Conservation (phyloP, 2,329 filamentous ascomycete species). For the Penicillium sp. region DNA sequence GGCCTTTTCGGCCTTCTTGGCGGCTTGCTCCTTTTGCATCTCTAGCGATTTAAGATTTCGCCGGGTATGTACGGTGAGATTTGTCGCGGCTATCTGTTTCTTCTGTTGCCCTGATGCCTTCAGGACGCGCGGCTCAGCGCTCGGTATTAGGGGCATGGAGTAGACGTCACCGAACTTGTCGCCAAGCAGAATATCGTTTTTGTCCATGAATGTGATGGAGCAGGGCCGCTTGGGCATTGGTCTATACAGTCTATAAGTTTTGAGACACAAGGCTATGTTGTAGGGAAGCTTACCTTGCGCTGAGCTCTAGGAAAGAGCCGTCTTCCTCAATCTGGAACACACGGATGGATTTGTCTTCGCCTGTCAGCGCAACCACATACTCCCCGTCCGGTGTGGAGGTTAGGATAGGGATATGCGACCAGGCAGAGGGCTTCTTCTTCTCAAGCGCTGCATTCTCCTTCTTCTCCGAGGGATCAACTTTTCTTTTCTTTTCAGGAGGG, state of each 20-base stretch:
- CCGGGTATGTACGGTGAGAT: conserved; percentile 65
- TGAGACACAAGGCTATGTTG: no score
- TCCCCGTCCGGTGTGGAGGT: conserved; percentile 66
- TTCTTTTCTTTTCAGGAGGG: conserved; percentile 52
- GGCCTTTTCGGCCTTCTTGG: conserved; percentile 51
- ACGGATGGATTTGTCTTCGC: conserved; percentile 89
- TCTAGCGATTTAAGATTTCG: conserved; percentile 63
- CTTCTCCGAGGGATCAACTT: conserved; percentile 39
- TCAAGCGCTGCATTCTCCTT: conserved; percentile 22
- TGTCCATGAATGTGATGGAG: conserved; percentile 71
- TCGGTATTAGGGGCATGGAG: conserved; percentile 72
- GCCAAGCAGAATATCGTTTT: conserved; percentile 76
- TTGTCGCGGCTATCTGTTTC: conserved; percentile 59
- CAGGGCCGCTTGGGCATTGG: conserved; percentile 89
- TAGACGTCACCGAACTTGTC: conserved; percentile 99
- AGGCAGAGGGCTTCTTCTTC: conserved; percentile 33
- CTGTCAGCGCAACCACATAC: conserved; percentile 77
- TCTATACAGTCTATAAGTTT: conserved; percentile 50
- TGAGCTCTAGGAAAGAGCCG: conserved; percentile 69
- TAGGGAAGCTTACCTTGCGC: conserved; percentile 65
- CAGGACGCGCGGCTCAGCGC: conserved; percentile 40
- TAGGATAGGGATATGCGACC: conserved; percentile 72
- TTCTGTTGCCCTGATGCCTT: conserved; percentile 34
- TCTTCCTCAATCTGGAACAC: conserved; percentile 72
- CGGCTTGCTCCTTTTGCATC: conserved; percentile 57